phyloP scores from a whole-genome alignment of 345 rosid species.

The Eucalyptus sp. region DNA sequence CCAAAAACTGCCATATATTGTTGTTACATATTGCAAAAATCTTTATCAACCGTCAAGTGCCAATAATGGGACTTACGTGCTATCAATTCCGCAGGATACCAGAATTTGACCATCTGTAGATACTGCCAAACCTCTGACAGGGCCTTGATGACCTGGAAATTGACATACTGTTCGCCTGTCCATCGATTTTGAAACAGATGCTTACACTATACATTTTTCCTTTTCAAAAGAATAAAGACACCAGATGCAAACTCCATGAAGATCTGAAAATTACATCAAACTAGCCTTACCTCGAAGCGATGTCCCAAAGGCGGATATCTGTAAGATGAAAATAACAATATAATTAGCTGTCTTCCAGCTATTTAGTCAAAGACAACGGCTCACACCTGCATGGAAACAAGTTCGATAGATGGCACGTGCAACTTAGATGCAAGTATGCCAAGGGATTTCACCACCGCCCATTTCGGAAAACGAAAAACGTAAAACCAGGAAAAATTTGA shows the following conservation, averaged over 20 bases:
- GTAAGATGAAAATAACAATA: not conserved
- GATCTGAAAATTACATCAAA: not conserved
- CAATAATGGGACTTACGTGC: constrained; percentile 47
- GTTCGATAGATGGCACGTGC: not conserved
- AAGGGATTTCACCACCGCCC: not conserved
- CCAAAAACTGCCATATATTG: not conserved
- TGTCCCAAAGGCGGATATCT: constrained; percentile 97
- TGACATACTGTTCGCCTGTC: constrained; percentile 79
- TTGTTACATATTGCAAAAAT: not conserved
- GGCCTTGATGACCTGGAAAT: constrained; percentile 94
- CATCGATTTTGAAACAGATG: not conserved
- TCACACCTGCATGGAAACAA: not conserved
- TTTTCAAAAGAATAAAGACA: not conserved
- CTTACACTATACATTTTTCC: not conserved
- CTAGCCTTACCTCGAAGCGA: constrained; percentile 57
- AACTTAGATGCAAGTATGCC: not conserved
- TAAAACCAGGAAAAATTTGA: not conserved
- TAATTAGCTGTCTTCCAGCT: not conserved
- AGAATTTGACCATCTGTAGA: constrained; percentile 78
- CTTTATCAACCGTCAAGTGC: not conserved
- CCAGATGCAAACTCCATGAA: not conserved
- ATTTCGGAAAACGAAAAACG: not conserved
- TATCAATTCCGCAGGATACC: constrained; percentile 86
- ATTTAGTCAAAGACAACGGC: not conserved
- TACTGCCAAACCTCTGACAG: constrained; percentile 77